Conservation (phyloP, 2,329 filamentous ascomycete genomes). For the Hypoxylon sp. region DNA sequence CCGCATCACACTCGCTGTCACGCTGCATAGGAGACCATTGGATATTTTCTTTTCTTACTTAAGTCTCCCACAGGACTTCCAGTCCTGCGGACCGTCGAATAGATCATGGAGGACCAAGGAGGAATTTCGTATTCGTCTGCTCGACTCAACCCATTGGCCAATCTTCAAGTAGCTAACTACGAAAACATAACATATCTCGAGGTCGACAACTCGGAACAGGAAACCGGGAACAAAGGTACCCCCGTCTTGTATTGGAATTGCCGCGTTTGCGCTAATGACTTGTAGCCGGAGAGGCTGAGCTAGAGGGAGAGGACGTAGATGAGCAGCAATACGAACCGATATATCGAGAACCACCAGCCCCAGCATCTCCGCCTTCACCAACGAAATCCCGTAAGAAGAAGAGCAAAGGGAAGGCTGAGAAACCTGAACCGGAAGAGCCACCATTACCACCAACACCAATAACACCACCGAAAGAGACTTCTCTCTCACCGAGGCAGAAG, state of each 20-base stretch:
- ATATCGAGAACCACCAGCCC: constrained; percentile 5
- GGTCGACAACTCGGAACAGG: constrained; percentile 28
- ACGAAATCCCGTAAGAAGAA: constrained; percentile 28
- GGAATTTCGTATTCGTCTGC: constrained; percentile 38
- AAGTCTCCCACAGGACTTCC: constrained; percentile 15
- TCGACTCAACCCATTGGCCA: constrained; percentile 31
- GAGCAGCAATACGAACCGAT: constrained; percentile 21
- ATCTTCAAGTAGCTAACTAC: constrained; percentile 37
- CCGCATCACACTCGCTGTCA: constrained; percentile 35
- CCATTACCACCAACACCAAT: background rate
- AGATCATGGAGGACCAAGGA: constrained; percentile 35
- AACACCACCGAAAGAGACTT: constrained; percentile 3
- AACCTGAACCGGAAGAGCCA: constrained; percentile 19
- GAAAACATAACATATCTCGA: constrained; percentile 33
- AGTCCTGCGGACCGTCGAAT: constrained; percentile 25
- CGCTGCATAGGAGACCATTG: constrained; percentile 30
- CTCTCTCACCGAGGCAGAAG: constrained; percentile 18
- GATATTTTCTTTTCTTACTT: constrained; percentile 19
- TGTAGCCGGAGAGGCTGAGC: constrained; percentile 29
- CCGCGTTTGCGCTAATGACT: constrained; percentile 32
- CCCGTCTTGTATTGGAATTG: constrained; percentile 2
- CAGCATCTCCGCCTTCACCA: constrained; percentile 10
- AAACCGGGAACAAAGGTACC: constrained; percentile 39
- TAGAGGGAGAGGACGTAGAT: constrained; percentile 26
- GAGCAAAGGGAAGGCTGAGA: constrained; percentile 14